Evolutionary conservation across 2,329 filamentous ascomycete species (phyloP), one percentile per base, ranked within the genome.

Genomic region (Ophiocordyceps camponoti-leonardi): DNA sequence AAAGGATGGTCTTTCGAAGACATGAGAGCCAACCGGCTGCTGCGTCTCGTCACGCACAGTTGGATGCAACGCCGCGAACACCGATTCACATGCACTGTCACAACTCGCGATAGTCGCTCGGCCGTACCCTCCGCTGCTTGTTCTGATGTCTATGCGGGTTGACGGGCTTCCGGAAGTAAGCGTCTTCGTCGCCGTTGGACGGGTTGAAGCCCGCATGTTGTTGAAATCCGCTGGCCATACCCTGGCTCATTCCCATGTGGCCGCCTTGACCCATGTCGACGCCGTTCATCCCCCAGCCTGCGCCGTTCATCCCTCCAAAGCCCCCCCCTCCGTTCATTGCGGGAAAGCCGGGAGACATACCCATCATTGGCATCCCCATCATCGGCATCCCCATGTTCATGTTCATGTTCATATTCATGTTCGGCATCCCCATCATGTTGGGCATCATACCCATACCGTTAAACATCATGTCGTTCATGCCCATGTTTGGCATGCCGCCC

Each of bases 91-190:
- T 33, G 26, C 10, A 16, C 19, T 16, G 23, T 67, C 58, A 88
- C 43, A 94, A 70, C 67, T 94, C 86, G 51, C 85, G 76, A 61
- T 92, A 96, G 65, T 98, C 92, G 59, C 86, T 92, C 12, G 88
- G 88, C 46, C 92, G 75, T 46, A 85, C 78, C 54, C 86, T 73
- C 51, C 82, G 77, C 55, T 86, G 81, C 55, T 83, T 77, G 57
- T 87, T 86, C 61, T 88, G 82, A 58, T 92, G 85, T 44, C 92
- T 78, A 58, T 94, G 85, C 2, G 88, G 90, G 59, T 98, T 98
- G 50, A 96, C 85, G 0, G 92, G 92, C 61, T 94, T 90, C 47
- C 92, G 77, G 61, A 96, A 93, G 65, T 98, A 98, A 7, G 92
- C 85, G 49, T 87, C 86, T 47, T 94, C 87, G 46, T 93, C 86